phyloP scores from a whole-genome alignment of 2,329 filamentous ascomycete genomes.

The Curvularia spicifera region DNA sequence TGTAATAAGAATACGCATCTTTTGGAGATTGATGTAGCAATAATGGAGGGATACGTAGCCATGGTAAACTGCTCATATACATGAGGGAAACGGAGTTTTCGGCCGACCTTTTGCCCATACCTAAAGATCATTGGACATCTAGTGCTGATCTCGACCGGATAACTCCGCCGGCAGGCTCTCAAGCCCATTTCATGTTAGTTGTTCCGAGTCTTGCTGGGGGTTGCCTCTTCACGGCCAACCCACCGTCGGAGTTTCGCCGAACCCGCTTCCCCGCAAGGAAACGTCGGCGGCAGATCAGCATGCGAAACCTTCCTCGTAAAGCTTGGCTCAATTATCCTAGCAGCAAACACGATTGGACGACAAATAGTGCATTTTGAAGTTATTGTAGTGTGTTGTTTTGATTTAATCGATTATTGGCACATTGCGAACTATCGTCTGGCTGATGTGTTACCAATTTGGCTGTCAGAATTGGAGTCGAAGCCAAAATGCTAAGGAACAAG shows the following conservation, averaged over 20 bases:
- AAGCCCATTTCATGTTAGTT: not conserved
- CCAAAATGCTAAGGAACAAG: not conserved
- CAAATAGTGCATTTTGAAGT: too few relatives aligned
- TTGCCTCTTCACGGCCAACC: constrained; percentile 1
- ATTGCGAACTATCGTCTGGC: not conserved
- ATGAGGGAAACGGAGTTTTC: not conserved
- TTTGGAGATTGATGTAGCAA: not conserved
- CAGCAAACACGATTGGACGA: too few relatives aligned
- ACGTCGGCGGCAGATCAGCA: constrained; percentile 11
- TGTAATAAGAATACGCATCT: constrained; percentile 61
- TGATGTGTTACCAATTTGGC: not conserved
- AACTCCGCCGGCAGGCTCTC: not conserved
- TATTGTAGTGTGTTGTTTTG: not conserved
- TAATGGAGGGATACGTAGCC: not conserved
- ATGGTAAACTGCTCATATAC: constrained; percentile 11
- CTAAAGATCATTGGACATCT: not conserved
- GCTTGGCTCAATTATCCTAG: not conserved
- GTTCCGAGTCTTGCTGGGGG: constrained; percentile 1
- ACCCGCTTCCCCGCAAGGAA: constrained; percentile 14
- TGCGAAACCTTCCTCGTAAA: constrained; percentile 5
- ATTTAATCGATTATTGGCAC: not conserved
- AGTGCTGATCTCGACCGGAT: not conserved
- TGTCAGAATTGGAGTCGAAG: not conserved
- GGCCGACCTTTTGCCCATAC: not conserved
- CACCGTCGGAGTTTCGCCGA: constrained; percentile 15